A percentile compares a stretch with the other conserved stretches of the same genome.
Evolutionary conservation across 1,284 basidiomycete species (phyloP).

Genomic region (Heterobasidion occidentale): DNA sequence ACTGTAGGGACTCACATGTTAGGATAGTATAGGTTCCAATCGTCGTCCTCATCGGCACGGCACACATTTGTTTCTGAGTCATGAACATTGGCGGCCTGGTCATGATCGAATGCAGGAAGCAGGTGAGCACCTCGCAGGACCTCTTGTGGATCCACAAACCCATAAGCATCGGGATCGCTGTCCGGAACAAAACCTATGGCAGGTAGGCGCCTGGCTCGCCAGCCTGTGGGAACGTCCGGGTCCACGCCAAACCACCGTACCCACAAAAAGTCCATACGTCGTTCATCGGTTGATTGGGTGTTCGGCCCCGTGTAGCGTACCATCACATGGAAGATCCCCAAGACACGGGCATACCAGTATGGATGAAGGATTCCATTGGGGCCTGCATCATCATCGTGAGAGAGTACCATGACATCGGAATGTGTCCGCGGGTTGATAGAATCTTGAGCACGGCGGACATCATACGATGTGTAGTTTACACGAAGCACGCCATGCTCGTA

Average conservation of each 20-base stretch:
- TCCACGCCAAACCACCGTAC: constrained; percentile 25
- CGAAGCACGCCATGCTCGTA: neutral
- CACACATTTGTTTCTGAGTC: constrained; percentile 7
- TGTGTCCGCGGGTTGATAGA: constrained; percentile 14
- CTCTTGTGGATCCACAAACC: constrained; percentile 29
- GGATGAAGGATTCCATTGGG: neutral
- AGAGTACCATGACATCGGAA: constrained; percentile 14
- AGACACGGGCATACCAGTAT: neutral
- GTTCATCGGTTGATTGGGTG: neutral
- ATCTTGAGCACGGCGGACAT: constrained; percentile 12
- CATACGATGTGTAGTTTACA: constrained; percentile 1
- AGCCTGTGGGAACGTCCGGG: constrained; percentile 11
- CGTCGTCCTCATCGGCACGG: constrained; percentile 7
- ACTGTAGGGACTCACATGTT: neutral
- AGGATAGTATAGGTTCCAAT: constrained; percentile 10
- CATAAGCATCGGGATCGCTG: constrained; percentile 23
- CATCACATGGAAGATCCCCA: constrained; percentile 16
- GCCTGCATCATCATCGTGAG: neutral
- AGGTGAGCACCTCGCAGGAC: constrained; percentile 28
- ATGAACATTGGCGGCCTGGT: constrained; percentile 17
- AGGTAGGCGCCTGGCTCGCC: constrained; percentile 16
- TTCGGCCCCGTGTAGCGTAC: constrained; percentile 11
- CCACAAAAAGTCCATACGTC: constrained; percentile 26
- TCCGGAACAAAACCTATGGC: constrained; percentile 24
- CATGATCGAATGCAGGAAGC: constrained; percentile 24